These are phyloP conservation scores for Lophium mytilinum DNA, from an alignment of 495 filamentous ascomycete genomes.

Conservation along the genomic window DNA sequence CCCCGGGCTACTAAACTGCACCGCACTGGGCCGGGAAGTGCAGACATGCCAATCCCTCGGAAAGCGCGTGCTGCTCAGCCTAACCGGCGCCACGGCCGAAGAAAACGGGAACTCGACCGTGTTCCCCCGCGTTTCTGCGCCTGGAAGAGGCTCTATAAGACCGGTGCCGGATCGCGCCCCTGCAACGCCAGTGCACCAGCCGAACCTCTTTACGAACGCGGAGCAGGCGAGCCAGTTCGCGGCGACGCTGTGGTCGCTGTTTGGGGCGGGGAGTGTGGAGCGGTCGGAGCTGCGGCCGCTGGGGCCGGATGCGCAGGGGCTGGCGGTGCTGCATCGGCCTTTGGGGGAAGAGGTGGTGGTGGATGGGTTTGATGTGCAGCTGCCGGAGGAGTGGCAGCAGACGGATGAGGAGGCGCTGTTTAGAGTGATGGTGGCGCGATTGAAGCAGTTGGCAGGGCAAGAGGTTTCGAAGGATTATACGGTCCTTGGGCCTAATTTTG, in stretches of 20 bases:
- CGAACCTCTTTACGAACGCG: constrained; percentile 43
- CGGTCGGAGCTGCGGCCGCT: constrained; percentile 45
- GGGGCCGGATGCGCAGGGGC: constrained; percentile 30
- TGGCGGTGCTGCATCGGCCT: neutral
- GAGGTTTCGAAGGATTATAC: neutral
- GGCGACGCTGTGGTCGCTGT: constrained; percentile 56
- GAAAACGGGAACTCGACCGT: too few relatives aligned
- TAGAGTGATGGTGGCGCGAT: constrained; percentile 1
- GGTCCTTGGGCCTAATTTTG: too few relatives aligned
- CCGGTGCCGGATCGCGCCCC: too few relatives aligned
- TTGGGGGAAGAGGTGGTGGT: constrained; percentile 40
- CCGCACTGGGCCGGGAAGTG: constrained; percentile 48
- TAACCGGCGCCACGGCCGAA: constrained; percentile 42
- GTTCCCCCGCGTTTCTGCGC: too few relatives aligned
- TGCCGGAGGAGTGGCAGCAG: constrained; percentile 39
- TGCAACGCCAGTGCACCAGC: constrained; percentile 30
- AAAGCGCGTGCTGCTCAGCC: constrained; percentile 60
- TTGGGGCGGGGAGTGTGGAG: constrained; percentile 45
- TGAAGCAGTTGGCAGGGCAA: constrained; percentile 3
- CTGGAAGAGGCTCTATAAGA: too few relatives aligned
- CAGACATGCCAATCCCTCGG: constrained; percentile 52
- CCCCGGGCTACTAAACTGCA: constrained; percentile 40
- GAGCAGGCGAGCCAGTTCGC: constrained; percentile 49
- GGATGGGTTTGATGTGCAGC: constrained; percentile 56
- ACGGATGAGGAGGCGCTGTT: constrained; percentile 8